Conservation (phyloP, 345 rosid genomes). For the Brassica rapa region DNA sequence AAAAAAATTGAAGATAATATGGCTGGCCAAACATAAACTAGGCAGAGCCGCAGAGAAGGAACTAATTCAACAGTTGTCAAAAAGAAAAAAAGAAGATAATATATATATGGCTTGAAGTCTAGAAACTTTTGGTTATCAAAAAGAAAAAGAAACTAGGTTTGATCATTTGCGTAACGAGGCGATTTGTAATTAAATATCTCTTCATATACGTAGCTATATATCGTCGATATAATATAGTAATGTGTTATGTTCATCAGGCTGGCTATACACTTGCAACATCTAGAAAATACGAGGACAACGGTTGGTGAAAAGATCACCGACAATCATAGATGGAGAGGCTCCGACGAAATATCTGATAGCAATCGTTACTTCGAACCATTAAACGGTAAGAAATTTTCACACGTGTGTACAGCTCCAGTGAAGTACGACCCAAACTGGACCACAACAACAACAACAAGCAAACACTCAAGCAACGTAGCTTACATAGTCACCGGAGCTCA, state of each 20-base stretch:
- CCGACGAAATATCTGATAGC: conserved; percentile 48
- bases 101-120: not conserved
- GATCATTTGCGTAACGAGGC: not conserved
- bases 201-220: not conserved
- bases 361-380: conserved; percentile 58
- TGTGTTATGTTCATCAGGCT: conserved; percentile 44
- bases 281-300: conserved; percentile 55
- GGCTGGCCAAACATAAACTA: not conserved
- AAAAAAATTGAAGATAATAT: not conserved
- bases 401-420: conserved; percentile 74
- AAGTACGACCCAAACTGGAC: conserved; percentile 61
- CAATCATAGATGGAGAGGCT: conserved; percentile 60
- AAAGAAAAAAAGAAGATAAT: not conserved
- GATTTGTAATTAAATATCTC: not conserved
- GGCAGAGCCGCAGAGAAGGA: not conserved
- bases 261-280: conserved; percentile 77
- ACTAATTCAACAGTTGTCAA: not conserved
- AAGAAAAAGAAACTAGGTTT: not conserved
- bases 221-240: not conserved
- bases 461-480: conserved; percentile 41
- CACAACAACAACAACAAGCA: not conserved
- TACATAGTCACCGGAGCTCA: conserved; percentile 92
- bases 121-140: not conserved
- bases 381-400: conserved; percentile 62
- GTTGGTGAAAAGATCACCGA: conserved; percentile 59